Evolutionary conservation across 441 rosid species (phyloP).

Genomic region (Erysimum cheiri): DNA sequence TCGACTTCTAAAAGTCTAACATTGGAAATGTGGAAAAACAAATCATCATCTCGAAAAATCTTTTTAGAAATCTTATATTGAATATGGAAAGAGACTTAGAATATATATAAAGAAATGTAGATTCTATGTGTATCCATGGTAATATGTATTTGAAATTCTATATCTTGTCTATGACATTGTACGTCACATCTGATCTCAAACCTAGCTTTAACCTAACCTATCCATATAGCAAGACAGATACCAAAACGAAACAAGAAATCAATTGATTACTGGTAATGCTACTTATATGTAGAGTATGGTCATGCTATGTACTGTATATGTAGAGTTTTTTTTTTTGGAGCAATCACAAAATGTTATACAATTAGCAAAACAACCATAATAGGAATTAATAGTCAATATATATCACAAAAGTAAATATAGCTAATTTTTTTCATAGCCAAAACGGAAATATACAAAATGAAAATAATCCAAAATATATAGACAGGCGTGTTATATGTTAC

Average conservation of each 20-base stretch:
- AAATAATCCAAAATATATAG: not conserved
- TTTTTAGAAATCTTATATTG: not conserved
- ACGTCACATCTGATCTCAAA: constrained; percentile 24
- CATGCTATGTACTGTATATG: too few species aligned
- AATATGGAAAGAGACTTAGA: not conserved
- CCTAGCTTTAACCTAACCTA: constrained; percentile 25
- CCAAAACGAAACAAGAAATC: constrained; percentile 3
- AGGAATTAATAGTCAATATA: not conserved
- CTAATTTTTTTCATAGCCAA: not conserved
- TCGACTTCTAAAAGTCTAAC: not conserved
- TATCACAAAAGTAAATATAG: too few species aligned
- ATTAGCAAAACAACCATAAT: not conserved
- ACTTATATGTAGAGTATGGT: not conserved
- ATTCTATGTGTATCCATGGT: not conserved
- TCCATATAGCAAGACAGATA: constrained; percentile 10
- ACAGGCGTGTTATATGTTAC: not conserved
- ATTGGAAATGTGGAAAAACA: not conserved
- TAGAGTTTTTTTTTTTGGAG: too few species aligned
- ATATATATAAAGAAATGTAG: not conserved
- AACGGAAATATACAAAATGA: not conserved
- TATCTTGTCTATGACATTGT: not conserved
- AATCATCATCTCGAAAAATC: not conserved
- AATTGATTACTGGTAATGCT: not conserved
- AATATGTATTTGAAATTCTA: not conserved
- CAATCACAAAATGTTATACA: not conserved